These are phyloP conservation scores for Sanghuangporus sanghuang DNA, from an alignment of 1,284 basidiomycete genomes.

Conservation along the genomic window DNA sequence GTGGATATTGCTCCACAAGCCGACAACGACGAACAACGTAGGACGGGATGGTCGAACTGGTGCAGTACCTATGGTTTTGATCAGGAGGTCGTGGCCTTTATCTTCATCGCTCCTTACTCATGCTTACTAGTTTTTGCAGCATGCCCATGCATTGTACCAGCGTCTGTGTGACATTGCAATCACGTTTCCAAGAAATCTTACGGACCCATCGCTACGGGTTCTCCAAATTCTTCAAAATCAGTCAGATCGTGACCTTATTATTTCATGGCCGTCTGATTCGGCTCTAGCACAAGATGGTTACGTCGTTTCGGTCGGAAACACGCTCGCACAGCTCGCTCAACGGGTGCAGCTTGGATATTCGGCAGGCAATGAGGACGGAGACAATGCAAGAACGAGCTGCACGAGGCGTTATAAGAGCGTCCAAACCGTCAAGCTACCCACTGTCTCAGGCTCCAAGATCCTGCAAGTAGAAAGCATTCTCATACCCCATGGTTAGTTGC, in stretches of 20 bases:
- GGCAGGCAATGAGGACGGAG: conserved; percentile 37
- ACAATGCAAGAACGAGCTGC: conserved; percentile 85
- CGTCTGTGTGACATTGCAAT: conserved; percentile 46
- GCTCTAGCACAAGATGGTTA: background rate
- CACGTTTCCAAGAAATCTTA: conserved; percentile 43
- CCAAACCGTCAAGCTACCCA: conserved; percentile 55
- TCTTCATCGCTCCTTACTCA: background rate
- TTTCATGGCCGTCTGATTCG: conserved; percentile 83
- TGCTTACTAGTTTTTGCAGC: conserved; percentile 33
- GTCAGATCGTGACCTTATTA: conserved; percentile 54
- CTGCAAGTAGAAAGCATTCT: conserved; percentile 82
- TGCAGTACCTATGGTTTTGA: conserved; percentile 68
- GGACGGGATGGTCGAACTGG: conserved; percentile 90
- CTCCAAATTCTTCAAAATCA: conserved; percentile 74
- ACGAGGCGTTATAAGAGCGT: conserved; percentile 86
- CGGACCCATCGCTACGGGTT: conserved; percentile 42
- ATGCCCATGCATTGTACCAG: conserved; percentile 54
- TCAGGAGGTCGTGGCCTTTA: conserved; percentile 26
- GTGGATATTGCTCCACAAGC: conserved; percentile 62
- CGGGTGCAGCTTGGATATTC: conserved; percentile 65
- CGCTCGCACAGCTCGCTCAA: conserved; percentile 79
- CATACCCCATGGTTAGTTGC: conserved; percentile 81
- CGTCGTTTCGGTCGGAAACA: conserved; percentile 34
- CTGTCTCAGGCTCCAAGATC: conserved; percentile 47
- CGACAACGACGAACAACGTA: conserved; percentile 77